These are phyloP conservation scores for Haplosporangium sp. DNA, from an alignment of 371 early-diverging fungal genomes.

Conservation along the genomic window DNA sequence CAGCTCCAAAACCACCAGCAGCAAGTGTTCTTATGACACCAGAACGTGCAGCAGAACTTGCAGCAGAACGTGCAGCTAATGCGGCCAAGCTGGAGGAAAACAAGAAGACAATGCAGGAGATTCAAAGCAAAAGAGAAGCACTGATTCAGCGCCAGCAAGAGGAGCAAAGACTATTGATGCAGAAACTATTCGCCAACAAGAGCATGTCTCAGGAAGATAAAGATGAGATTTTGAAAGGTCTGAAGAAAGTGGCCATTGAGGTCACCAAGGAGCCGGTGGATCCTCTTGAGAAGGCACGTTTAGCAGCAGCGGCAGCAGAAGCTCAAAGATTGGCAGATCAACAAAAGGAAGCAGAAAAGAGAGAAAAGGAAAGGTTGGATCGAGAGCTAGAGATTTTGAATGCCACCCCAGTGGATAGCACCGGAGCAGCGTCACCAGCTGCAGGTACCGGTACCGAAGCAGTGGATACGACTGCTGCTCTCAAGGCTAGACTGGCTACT, in stretches of 20 bases:
- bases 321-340: constrained; percentile 32
- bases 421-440: constrained; percentile 38
- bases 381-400: constrained; percentile 59
- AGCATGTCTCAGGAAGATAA: constrained; percentile 65
- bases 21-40: constrained; percentile 51
- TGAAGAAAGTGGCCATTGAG: constrained; percentile 59
- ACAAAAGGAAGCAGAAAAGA: constrained; percentile 52
- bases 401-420: constrained; percentile 27
- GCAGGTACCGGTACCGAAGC: constrained; percentile 27
- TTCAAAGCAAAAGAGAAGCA: constrained; percentile 69
- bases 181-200: constrained; percentile 63
- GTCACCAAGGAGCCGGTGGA: constrained; percentile 47
- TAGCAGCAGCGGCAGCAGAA: constrained; percentile 31
- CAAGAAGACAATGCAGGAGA: constrained; percentile 65
- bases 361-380: constrained; percentile 59
- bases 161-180: constrained; percentile 70
- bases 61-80: constrained; percentile 60
- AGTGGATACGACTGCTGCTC: constrained; percentile 19
- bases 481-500: constrained; percentile 71
- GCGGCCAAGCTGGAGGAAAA: constrained; percentile 65
- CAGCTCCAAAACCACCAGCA: constrained; percentile 19
- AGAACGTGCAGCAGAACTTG: constrained; percentile 63
- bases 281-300: constrained; percentile 38
- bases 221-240: constrained; percentile 61
- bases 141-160: constrained; percentile 72